Evolutionary conservation across 140 eudicot species (phyloP).

Genomic region (Ambrosia hybrid): DNA sequence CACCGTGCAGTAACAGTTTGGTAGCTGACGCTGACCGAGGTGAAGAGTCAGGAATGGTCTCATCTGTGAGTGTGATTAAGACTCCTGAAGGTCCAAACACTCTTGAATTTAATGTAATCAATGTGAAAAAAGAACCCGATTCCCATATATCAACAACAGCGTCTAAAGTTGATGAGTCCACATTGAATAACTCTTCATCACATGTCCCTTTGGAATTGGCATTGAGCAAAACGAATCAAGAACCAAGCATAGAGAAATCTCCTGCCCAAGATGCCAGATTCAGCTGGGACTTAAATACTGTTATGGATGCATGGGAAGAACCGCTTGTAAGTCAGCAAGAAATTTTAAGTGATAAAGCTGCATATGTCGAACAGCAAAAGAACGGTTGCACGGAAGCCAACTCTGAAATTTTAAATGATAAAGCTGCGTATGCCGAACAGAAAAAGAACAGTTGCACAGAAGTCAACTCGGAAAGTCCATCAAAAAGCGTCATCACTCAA

Average conservation of each 20-base stretch:
- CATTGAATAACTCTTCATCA: neutral
- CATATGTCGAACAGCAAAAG: too few species aligned
- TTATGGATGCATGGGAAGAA: slow-evolving; percentile 44
- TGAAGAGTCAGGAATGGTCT: too few species aligned
- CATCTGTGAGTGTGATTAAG: too few species aligned
- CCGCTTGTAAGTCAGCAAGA: slow-evolving; percentile 23
- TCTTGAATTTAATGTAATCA: slow-evolving; percentile 21
- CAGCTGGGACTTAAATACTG: too few species aligned
- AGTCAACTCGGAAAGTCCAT: neutral
- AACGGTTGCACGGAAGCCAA: too few species aligned
- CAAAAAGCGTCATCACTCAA: too few species aligned
- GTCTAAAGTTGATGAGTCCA: slow-evolving; percentile 10
- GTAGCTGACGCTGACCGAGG: neutral
- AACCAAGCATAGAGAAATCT: slow-evolving; percentile 23
- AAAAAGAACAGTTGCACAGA: neutral
- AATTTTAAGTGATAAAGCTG: too few species aligned
- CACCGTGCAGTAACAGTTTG: slow-evolving; percentile 22
- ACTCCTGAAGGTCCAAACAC: neutral
- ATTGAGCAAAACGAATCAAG: neutral
- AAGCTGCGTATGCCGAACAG: neutral
- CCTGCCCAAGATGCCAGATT: slow-evolving; percentile 25
- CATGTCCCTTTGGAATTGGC: too few species aligned
- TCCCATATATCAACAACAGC: slow-evolving; percentile 18
- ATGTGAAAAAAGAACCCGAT: slow-evolving; percentile 20
- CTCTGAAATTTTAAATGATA: neutral